Evolutionary conservation across 2,329 filamentous ascomycete genomes (phyloP), one percentile per base, ranked within the genome.

Genomic region (Coniochaeta ligniaria): DNA sequence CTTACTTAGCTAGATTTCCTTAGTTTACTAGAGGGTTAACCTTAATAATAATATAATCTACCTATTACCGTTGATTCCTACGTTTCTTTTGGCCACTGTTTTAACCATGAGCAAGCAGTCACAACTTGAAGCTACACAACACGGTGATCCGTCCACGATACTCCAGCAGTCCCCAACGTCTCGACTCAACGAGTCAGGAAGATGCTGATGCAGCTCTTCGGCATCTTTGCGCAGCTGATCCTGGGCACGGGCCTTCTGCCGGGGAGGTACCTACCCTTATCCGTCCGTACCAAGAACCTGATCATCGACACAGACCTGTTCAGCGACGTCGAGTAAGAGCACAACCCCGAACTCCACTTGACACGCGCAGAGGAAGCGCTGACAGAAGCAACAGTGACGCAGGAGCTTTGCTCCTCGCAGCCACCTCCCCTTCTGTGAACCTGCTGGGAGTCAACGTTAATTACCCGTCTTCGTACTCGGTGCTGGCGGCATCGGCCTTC

Each of bases 271-370:
- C 9, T 52, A 17, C 47, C 47, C 24, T 28, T 52, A 28, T 57
- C 35, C 1, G 56, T 26, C 7, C 47, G 47, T 24, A 28, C 11
- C 47, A 76, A 74, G 60, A 75, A 74, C 35, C 67, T 80, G 35
- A 75, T 80, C 56, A 71, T 80, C 26, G 78, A 80, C 66, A 80
- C 78, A 0, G 78, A 80, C 61, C 67, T 80, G 12, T 78, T 76
- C 65, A 76, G 74, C 38, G 78, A 80, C 59, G 77, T 79, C 41
- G 78, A 80, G 75, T 78, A 69, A 65, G 71, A 24, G 5, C 24
- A 2, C 26, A 17, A 5, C 6, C 14, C 47, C 24, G 22, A 31
- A 6, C 26, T 17, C 12, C 24, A 26, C 3, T 3, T 24, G 20
- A 22, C 14, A 47, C 7, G 8, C 24, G 8, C 24, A 31, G 14